Evolutionary conservation across 2,329 filamentous ascomycete genomes (phyloP), one percentile per base, ranked within the genome.

Genomic region (Monilinia polystroma): DNA sequence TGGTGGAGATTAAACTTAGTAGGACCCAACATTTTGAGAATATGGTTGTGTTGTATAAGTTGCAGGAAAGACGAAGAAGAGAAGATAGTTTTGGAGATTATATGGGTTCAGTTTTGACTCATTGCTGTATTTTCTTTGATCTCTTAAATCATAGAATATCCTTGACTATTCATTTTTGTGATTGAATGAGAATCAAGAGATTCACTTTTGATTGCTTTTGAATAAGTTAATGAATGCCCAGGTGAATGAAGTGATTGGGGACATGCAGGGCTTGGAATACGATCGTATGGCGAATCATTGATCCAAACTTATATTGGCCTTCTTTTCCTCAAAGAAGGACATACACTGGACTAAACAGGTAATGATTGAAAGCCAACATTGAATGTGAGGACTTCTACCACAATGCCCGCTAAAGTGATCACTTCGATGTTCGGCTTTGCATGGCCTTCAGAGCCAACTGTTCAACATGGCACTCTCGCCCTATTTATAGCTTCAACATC

Each of bases 11-110:
- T 66, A 8, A 66, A 23, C 10, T 23, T 35, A 5, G 64, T 60
- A n/a, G 51, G 64, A 8, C 32, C 49, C 8, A 63, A 26, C 64
- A 66, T 63, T 12, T 32, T 49, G 38, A 45, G 10, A 49, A 58
- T 23, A 5, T 12, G 8, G 47, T 20, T 18, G 14, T 38, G 2
- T 43, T 8, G 23, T 45, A 23, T n/a, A 7, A 43, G 35, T 41
- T 1, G n/a, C 18, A 38, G 16, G 43, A 14, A 10, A 11, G 2
- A 18, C 0, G 38, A 45, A 16, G 23, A 11, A 29, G 1, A 58
- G 23, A 11, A 20, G 0, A 45, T 29, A 20, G n/a, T 29, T 58
- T 26, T 58, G 16, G 38, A 45, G 16, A 11, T 18, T 3, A 20
- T 3, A 18, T 11, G 11, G 38, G 2, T 14, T 12, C 55, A 29